Base-by-base conservation (phyloP, 345 rosid species). In the Carallia brachiata region DNA sequence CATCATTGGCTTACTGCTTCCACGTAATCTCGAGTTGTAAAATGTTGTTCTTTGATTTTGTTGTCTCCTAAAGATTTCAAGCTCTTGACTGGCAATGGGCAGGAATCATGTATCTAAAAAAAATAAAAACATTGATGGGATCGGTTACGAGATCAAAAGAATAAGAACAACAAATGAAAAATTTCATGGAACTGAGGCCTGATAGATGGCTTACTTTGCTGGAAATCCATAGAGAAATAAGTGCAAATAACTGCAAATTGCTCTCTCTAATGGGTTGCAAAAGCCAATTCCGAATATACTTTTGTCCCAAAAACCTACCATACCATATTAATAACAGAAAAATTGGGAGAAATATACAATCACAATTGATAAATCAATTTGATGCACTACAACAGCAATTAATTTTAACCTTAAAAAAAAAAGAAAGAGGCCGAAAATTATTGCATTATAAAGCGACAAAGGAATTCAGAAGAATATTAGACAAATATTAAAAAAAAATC, bases 231-330 rank as follows among this genome's bases (percentile, higher is more conserved):
- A 89, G 44, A 30, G 93, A 82, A 80, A 87, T 58, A 16, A 90
- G 89, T 5, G 80, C 84, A 82, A 89, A 90, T 17, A 90, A 68
- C 80, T 89, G 93, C 80, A 90, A 66, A 81, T 84, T 90, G 86
- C 96, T 82, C 77, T 89, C 90, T 48, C 71, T 85, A 50, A 82
- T 13, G 13, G 92, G 87, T 67, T 76, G 77, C 83, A 90, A 58
- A 60, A 93, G 84, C 98, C 93, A 89, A 70, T 83, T 85, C 23
- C 74, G 74, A 55, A 31, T 37, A 31, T 70, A 77, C 66, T 74
- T 74, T 19, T 47, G 61, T 40, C 62, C 70, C 52, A 48, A 61
- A 19, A 73, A 79, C 78, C 96, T 86, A 48, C 31, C 37, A 7
- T 1, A 62, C 27, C 7, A 34, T 34, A 66, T 15, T 16, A 13